phyloP scores from a whole-genome alignment of 257 asterid genomes.

The Salvia hispanica region DNA sequence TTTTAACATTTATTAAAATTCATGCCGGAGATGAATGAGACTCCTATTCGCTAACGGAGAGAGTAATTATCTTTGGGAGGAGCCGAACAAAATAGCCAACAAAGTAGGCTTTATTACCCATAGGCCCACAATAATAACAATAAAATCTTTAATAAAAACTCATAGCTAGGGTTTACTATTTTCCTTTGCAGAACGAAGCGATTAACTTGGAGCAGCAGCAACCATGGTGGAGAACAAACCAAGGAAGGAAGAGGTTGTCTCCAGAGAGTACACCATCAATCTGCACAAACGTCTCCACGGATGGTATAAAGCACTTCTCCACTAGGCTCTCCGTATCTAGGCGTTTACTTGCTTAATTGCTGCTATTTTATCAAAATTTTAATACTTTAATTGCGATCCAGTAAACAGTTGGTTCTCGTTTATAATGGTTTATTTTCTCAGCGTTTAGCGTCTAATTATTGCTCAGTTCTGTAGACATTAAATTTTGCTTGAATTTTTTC shows the following conservation, averaged over 20 bases:
- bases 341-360: not conserved
- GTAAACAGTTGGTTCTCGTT: not conserved
- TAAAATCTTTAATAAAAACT: too few species aligned
- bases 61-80: too few species aligned
- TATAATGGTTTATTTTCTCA: too few species aligned
- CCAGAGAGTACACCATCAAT: conserved; percentile 19
- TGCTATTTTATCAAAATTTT: not conserved
- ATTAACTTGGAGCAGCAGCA: conserved; percentile 25
- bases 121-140: too few species aligned
- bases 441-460: too few species aligned
- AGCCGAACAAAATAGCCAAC: too few species aligned
- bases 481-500: not conserved
- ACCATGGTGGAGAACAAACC: conserved; percentile 51
- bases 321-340: not conserved
- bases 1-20: too few species aligned
- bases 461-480: too few species aligned
- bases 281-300: conserved; percentile 61
- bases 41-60: too few species aligned
- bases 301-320: conserved; percentile 38
- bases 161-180: conserved; percentile 31
- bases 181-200: not conserved
- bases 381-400: not conserved
- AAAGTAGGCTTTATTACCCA: too few species aligned
- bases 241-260: conserved; percentile 55
- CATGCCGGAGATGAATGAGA: too few species aligned